Evolutionary conservation across 2,329 filamentous ascomycete genomes (phyloP), one percentile per base, ranked within the genome.

Genomic region (Nothophaeocryptopus gaeumannii): DNA sequence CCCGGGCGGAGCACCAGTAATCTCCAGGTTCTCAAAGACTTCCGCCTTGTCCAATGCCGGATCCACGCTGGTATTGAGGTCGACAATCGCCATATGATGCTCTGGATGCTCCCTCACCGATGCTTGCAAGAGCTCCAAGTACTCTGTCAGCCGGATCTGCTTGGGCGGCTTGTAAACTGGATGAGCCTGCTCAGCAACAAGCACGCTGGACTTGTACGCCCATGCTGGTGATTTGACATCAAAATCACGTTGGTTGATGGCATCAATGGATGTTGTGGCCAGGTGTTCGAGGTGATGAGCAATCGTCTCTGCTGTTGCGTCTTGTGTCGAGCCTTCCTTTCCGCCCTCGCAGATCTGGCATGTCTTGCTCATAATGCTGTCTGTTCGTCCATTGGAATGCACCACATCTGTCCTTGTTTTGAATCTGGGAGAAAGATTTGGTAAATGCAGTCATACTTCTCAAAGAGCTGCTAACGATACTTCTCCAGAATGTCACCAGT

Each of bases 11-110:
- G 38, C 45, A 9, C 45, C 45, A 20, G 37, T 47, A 12, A 49
- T 37, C 11, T 40, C 36, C 32, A 39, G 41, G n/a, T 53, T 49
- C 11, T 35, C 45, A 14, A 48, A 53, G 14, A 53, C 36, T 30
- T 41, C 29, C 2, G 45, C 50, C 26, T 46, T 36, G 35, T 46
- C 35, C 26, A 26, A 39, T 13, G 30, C 34, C 11, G 38, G 14
- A 30, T 39, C 39, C 35, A 46, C 29, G 12, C 29, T 46, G 3
- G 36, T 39, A 5, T 26, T 32, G 35, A 39, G 44, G 29, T 46
- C 44, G 13, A 39, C 35, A n/a, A 46, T 37, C 5, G 43, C 38
- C 12, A 29, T 29, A 5, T 30, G n/a, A 29, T 45, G 38, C 15
- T 46, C 20, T 29, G 44, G 44, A 35, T 30, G 34, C 12, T 16